Evolutionary conservation across 495 filamentous ascomycete genomes (phyloP).

Genomic region (Neurospora intermedia): DNA sequence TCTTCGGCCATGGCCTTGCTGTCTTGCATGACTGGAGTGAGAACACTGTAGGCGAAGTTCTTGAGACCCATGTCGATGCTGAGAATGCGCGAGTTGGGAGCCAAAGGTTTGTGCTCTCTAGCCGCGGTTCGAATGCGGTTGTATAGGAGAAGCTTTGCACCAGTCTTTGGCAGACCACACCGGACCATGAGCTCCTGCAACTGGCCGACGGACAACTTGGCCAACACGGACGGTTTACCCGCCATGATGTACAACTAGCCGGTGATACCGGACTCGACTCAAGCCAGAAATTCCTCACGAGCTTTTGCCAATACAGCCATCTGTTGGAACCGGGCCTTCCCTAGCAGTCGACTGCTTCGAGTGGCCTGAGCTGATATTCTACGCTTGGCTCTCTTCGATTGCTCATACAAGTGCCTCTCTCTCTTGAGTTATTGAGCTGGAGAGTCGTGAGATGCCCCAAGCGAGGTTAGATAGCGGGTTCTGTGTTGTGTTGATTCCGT

Average conservation of each 20-base stretch:
- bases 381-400: not conserved
- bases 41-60: constrained; percentile 67
- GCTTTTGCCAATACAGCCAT: not conserved
- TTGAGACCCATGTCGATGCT: constrained; percentile 84
- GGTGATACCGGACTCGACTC: not conserved
- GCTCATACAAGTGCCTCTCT: not conserved
- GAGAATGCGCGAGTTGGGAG: constrained; percentile 36
- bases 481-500: not conserved
- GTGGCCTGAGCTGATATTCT: not conserved
- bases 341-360: not conserved
- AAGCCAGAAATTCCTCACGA: not conserved
- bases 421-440: not conserved
- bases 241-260: not conserved
- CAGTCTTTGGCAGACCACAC: constrained; percentile 16
- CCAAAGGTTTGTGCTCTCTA: constrained; percentile 3
- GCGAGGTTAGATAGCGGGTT: not conserved
- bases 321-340: not conserved
- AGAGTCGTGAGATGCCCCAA: not conserved
- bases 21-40: constrained; percentile 24
- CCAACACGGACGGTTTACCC: not conserved
- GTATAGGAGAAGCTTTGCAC: constrained; percentile 8
- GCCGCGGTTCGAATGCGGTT: constrained; percentile 14
- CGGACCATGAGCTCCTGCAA: not conserved
- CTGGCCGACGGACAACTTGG: not conserved
- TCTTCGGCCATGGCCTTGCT: not conserved